A percentile compares a stretch with the other conserved stretches of the same genome.
Conservation (phyloP, 805 yeast species). For the Starmerella khaoyaiensis region DNA sequence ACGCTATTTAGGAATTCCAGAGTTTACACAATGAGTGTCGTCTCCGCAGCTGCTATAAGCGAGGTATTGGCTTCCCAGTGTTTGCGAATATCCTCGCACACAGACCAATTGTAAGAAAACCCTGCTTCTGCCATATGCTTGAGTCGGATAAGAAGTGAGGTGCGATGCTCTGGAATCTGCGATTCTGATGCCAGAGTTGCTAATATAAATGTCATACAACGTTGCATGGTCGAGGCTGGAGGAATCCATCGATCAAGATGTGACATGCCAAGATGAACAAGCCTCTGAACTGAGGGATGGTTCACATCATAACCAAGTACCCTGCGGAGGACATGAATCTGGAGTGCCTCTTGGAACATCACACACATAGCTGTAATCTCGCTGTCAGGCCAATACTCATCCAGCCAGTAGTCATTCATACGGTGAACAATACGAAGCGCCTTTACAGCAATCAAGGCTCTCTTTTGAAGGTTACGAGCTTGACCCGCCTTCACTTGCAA, state of each 20-base stretch:
- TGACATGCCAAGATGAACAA: conserved; percentile 33
- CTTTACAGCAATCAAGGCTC: conserved; percentile 6
- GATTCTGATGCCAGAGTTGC: conserved; percentile 52
- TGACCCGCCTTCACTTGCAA: conserved; percentile 21
- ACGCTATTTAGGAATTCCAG: neutral
- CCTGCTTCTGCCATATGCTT: conserved; percentile 34
- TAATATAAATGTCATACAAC: conserved; percentile 42
- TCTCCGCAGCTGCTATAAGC: conserved; percentile 26
- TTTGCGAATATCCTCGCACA: conserved; percentile 36
- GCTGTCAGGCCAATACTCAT: conserved; percentile 18
- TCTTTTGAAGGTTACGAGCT: conserved; percentile 17
- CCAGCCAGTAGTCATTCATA: conserved; percentile 20
- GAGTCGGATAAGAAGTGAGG: conserved; percentile 33
- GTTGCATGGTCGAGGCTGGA: conserved; percentile 38
- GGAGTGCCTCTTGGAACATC: conserved; percentile 42
- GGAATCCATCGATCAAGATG: conserved; percentile 33
- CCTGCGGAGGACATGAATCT: conserved; percentile 45
- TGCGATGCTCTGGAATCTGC: conserved; percentile 28
- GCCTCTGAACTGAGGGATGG: conserved; percentile 37
- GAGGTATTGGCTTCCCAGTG: conserved; percentile 44
- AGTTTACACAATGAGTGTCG: conserved; percentile 4
- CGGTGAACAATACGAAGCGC: conserved; percentile 17
- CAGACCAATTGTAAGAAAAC: conserved; percentile 33
- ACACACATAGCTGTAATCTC: conserved; percentile 25
- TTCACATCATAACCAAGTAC: conserved; percentile 37